Percentiles rank a stretch among this genome's conserved stretches.
Evolutionary conservation across 2,329 filamentous ascomycete genomes (phyloP).

Genomic region (Arachnomyces sp.): DNA sequence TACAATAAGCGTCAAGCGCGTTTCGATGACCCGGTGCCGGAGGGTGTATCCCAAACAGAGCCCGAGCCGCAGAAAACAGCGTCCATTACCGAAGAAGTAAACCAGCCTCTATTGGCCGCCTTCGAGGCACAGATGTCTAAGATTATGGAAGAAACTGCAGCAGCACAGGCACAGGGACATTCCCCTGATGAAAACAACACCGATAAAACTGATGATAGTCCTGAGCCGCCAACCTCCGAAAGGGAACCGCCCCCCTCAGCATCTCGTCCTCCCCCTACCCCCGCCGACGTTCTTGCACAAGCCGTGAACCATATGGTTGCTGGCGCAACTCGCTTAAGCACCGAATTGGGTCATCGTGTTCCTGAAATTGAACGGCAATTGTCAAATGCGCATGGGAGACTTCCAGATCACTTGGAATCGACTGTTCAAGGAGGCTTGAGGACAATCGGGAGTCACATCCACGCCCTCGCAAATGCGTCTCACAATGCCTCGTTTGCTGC

Average conservation of each 20-base stretch:
- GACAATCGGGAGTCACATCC: slow-evolving; percentile 30
- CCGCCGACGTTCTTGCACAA: slow-evolving; percentile 24
- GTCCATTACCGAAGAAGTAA: slow-evolving; percentile 14
- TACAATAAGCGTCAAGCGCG: slow-evolving; percentile 6
- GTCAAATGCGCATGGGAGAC: slow-evolving; percentile 24
- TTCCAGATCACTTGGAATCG: slow-evolving; percentile 29
- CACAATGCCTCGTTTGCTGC: slow-evolving; percentile 30
- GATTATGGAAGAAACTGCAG: slow-evolving; percentile 18
- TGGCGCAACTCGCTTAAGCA: slow-evolving; percentile 27
- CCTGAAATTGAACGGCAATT: slow-evolving; percentile 32
- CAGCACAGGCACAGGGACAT: slow-evolving; percentile 3
- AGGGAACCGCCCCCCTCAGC: slow-evolving; percentile 9
- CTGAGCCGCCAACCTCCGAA: slow-evolving; percentile 6
- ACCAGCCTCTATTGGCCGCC: slow-evolving; percentile 28
- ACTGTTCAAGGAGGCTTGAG: slow-evolving; percentile 28
- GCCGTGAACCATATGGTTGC: slow-evolving; percentile 26
- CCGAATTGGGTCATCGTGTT: slow-evolving; percentile 28
- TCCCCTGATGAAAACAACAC: too few species aligned
- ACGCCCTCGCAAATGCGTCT: slow-evolving; percentile 26
- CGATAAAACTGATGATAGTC: slow-evolving; percentile 1
- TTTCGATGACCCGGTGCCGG: not conserved
- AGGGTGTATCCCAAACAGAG: slow-evolving; percentile 7
- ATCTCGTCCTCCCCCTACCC: slow-evolving; percentile 14
- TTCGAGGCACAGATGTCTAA: slow-evolving; percentile 34
- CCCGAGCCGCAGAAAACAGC: slow-evolving; percentile 10